A percentile compares a stretch with the other conserved stretches of the same genome.
Evolutionary conservation across 495 filamentous ascomycete genomes (phyloP).

Genomic region (Wilcoxina mikolae): DNA sequence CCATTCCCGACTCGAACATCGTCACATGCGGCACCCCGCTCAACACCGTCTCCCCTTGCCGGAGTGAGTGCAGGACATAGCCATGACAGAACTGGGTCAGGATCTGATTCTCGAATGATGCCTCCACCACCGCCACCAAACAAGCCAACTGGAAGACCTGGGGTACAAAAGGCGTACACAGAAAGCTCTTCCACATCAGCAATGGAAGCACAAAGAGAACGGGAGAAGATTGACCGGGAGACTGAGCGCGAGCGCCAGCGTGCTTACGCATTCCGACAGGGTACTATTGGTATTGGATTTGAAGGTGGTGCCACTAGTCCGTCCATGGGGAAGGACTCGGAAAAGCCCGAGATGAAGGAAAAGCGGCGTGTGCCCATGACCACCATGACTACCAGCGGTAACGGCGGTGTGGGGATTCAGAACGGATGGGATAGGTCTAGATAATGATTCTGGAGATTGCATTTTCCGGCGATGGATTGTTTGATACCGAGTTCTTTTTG

Average conservation of each 20-base stretch:
- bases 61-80: no score
- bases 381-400: slow-evolving; percentile 14
- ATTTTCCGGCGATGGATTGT: slow-evolving; percentile 1
- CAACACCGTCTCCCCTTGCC: background rate
- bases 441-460: background rate
- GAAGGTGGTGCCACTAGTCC: slow-evolving; percentile 6
- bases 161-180: slow-evolving; percentile 7
- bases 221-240: slow-evolving; percentile 11
- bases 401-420: background rate
- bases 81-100: background rate
- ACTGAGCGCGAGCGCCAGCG: slow-evolving; percentile 8
- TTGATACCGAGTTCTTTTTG: background rate
- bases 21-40: background rate
- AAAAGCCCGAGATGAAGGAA: slow-evolving; percentile 24
- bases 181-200: slow-evolving; percentile 6
- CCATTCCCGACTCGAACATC: slow-evolving; percentile 2
- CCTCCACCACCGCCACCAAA: slow-evolving; percentile 3
- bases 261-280: slow-evolving; percentile 12
- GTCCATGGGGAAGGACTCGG: background rate
- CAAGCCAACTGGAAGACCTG: background rate
- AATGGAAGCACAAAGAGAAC: slow-evolving; percentile 6
- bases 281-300: slow-evolving; percentile 24
- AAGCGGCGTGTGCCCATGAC: slow-evolving; percentile 14
- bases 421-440: slow-evolving; percentile 5
- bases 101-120: slow-evolving; percentile 2